Conservation (phyloP, 2,329 filamentous ascomycete genomes). For the Aureobasidium pullulans region DNA sequence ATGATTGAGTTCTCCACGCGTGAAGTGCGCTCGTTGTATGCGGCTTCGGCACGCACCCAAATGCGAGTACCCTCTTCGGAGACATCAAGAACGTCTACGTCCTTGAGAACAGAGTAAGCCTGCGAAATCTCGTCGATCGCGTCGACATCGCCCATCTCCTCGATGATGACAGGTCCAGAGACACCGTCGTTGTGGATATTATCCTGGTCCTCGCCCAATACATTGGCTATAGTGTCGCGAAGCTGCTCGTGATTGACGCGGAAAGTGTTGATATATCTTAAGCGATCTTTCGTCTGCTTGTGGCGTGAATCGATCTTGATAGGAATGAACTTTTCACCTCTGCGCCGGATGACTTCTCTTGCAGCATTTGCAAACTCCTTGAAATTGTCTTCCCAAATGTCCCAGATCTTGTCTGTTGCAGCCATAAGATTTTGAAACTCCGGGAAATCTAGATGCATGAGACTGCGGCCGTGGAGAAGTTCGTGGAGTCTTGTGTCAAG, state of each 20-base stretch:
- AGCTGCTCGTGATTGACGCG: slow-evolving; percentile 96
- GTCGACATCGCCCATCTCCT: slow-evolving; percentile 95
- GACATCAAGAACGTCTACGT: slow-evolving; percentile 91
- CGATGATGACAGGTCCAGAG: slow-evolving; percentile 65
- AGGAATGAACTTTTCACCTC: slow-evolving; percentile 96
- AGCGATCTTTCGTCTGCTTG: slow-evolving; percentile 76
- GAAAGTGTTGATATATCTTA: slow-evolving; percentile 93
- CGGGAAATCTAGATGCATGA: slow-evolving; percentile 86
- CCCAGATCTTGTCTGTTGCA: slow-evolving; percentile 77
- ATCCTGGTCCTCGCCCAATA: slow-evolving; percentile 63
- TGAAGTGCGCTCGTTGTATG: slow-evolving; percentile 95
- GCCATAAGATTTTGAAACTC: slow-evolving; percentile 85
- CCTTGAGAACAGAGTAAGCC: slow-evolving; percentile 87
- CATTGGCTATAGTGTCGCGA: slow-evolving; percentile 90
- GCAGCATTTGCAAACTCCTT: slow-evolving; percentile 98
- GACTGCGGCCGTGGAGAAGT: slow-evolving; percentile 73
- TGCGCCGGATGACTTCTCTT: slow-evolving; percentile 83
- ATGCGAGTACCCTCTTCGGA: slow-evolving; percentile 79
- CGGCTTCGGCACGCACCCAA: slow-evolving; percentile 90
- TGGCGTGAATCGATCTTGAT: slow-evolving; percentile 93
- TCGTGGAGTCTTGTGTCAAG: slow-evolving; percentile 80
- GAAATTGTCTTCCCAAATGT: slow-evolving; percentile 87
- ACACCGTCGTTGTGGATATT: slow-evolving; percentile 48
- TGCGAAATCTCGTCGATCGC: slow-evolving; percentile 93
- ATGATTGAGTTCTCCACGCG: slow-evolving; percentile 99